These are phyloP conservation scores for Antitrichia curtipendula DNA, from an alignment of 225 moss, liverwort and hornwort species.

Conservation along the genomic window DNA sequence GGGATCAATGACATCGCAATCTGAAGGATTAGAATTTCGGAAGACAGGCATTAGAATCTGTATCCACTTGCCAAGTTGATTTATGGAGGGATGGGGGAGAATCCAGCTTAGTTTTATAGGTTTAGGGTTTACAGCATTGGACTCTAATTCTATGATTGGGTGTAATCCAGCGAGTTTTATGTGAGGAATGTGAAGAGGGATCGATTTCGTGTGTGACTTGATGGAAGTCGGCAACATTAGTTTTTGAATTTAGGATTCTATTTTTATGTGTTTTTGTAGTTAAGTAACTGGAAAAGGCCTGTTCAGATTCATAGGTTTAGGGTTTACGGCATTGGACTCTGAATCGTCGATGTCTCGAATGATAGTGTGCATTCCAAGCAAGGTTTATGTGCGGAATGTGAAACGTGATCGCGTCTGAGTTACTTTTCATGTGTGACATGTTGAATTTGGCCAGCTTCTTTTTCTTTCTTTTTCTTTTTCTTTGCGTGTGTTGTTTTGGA, in stretches of 20 bases:
- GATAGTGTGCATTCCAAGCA: background rate
- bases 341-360: background rate
- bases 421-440: background rate
- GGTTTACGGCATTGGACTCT: background rate
- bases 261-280: background rate
- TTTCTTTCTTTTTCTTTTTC: too few species aligned
- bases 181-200: background rate
- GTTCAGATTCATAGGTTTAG: conserved; percentile 10
- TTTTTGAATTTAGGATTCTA: background rate
- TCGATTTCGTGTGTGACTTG: background rate
- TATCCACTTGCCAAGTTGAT: background rate
- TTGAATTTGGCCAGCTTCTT: background rate
- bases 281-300: background rate
- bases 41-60: background rate
- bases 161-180: background rate
- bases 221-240: background rate
- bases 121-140: conserved; percentile 18
- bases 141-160: background rate
- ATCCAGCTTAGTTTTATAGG: background rate
- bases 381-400: background rate
- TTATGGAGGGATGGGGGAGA: background rate
- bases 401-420: background rate
- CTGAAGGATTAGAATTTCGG: background rate
- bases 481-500: background rate
- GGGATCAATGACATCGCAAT: background rate